phyloP scores from a whole-genome alignment of 2,329 filamentous ascomycete species.

The Pseudonectria buxi region DNA sequence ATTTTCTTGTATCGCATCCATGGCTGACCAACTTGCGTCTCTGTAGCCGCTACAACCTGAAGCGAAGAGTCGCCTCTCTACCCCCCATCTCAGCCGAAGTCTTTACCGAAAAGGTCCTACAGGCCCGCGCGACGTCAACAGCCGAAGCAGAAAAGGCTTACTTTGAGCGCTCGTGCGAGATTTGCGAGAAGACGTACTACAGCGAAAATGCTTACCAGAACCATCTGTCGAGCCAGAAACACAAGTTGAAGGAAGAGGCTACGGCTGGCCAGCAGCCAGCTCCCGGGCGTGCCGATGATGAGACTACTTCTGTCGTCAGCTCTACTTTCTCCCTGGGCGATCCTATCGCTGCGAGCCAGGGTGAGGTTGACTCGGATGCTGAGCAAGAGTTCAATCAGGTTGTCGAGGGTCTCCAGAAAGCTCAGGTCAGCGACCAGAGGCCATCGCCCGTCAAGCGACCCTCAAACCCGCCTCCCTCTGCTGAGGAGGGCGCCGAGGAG shows the following conservation, averaged over 20 bases:
- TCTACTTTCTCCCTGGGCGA: slow-evolving; percentile 89
- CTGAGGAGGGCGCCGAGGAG: slow-evolving; percentile 35
- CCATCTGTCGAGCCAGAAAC: slow-evolving; percentile 85
- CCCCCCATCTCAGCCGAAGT: slow-evolving; percentile 86
- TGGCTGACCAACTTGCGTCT: not conserved
- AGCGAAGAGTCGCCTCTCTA: slow-evolving; percentile 83
- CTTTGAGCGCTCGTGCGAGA: slow-evolving; percentile 75
- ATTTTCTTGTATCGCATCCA: slow-evolving; percentile 3
- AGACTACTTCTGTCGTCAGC: slow-evolving; percentile 76
- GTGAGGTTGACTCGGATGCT: slow-evolving; percentile 56
- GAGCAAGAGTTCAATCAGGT: slow-evolving; percentile 73
- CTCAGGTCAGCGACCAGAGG: slow-evolving; percentile 54
- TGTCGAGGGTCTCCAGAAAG: slow-evolving; percentile 67
- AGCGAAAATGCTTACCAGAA: slow-evolving; percentile 95
- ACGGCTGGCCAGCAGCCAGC: slow-evolving; percentile 32
- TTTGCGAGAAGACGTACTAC: slow-evolving; percentile 88
- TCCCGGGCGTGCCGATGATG: slow-evolving; percentile 48
- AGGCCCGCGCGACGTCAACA: slow-evolving; percentile 76
- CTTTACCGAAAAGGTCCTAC: slow-evolving; percentile 92
- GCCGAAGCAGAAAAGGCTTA: slow-evolving; percentile 83
- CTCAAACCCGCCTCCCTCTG: slow-evolving; percentile 42
- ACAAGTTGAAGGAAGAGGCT: slow-evolving; percentile 51
- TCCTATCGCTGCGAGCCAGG: slow-evolving; percentile 47
- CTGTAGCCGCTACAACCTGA: slow-evolving; percentile 83
- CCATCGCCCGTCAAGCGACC: slow-evolving; percentile 49